Percentiles rank a stretch among this genome's conserved stretches.
phyloP scores from a whole-genome alignment of 2,329 filamentous ascomycete genomes.

The Ceratocystiopsis brevicomis region DNA sequence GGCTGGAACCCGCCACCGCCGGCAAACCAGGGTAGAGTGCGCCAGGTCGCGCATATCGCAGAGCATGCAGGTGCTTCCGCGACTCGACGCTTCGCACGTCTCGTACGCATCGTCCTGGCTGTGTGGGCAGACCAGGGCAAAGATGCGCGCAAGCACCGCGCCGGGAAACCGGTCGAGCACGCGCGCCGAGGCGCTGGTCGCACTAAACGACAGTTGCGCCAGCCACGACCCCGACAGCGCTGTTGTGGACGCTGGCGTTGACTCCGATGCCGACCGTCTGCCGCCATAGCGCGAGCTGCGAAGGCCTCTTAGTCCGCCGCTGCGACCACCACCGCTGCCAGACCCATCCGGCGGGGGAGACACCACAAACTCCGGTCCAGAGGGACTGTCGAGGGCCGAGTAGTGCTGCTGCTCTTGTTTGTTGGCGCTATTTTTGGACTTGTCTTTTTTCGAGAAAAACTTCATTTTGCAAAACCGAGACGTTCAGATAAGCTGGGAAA shows the following conservation, averaged over 20 bases:
- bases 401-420: constrained; percentile 7
- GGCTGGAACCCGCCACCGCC: constrained; percentile 44
- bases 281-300: background rate
- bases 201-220: background rate
- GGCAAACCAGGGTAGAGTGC: constrained; percentile 56
- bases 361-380: constrained; percentile 1
- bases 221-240: background rate
- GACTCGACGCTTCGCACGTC: constrained; percentile 61
- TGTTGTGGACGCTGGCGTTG: background rate
- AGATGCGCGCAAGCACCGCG: constrained; percentile 57
- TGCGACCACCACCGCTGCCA: background rate
- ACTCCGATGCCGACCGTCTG: background rate
- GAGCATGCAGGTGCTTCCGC: constrained; percentile 72
- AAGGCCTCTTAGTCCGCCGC: constrained; percentile 2
- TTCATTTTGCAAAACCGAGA: constrained; percentile 12
- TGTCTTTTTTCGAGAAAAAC: constrained; percentile 18
- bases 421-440: constrained; percentile 12
- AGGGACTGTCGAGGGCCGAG: constrained; percentile 10
- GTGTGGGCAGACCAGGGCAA: constrained; percentile 70
- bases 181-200: constrained; percentile 21
- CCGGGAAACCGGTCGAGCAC: constrained; percentile 39
- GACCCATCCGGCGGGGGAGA: background rate
- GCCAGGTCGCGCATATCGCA: constrained; percentile 82
- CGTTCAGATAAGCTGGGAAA: constrained; percentile 2
- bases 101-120: constrained; percentile 58